phyloP scores from a whole-genome alignment of 176 grass and related monocot species.

The Oryza brachyantha region DNA sequence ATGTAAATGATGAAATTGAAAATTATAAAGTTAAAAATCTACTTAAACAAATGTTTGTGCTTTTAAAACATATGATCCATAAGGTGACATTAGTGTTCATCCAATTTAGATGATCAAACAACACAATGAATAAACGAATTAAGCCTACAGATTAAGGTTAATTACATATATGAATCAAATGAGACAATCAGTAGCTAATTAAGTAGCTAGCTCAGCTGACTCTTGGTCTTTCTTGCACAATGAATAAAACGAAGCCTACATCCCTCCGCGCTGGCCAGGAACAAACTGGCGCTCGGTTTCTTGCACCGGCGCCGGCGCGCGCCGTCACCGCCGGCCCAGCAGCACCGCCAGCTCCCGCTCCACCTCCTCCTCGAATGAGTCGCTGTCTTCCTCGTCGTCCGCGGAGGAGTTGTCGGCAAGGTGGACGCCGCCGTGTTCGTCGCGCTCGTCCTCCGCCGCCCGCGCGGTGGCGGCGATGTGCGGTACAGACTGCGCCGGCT shows the following conservation, averaged over 20 bases:
- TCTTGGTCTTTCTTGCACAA: too few species aligned
- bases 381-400: too few species aligned
- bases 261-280: neutral
- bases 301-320: neutral
- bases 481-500: too few species aligned
- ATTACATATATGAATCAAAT: neutral
- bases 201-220: too few species aligned
- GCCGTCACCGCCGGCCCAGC: neutral
- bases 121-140: neutral
- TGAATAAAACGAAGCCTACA: too few species aligned
- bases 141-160: neutral
- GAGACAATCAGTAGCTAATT: neutral
- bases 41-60: too few species aligned
- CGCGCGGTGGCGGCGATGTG: too few species aligned
- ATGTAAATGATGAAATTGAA: too few species aligned
- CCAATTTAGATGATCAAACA: neutral
- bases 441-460: too few species aligned
- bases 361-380: neutral
- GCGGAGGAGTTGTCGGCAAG: too few species aligned
- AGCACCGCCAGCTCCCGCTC: neutral
- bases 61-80: neutral
- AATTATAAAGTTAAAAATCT: too few species aligned
- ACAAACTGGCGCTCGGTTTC: neutral
- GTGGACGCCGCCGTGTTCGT: too few species aligned
- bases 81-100: neutral